phyloP scores from a whole-genome alignment of 768 basidiomycete species.

The Saitozyma podzolica region DNA sequence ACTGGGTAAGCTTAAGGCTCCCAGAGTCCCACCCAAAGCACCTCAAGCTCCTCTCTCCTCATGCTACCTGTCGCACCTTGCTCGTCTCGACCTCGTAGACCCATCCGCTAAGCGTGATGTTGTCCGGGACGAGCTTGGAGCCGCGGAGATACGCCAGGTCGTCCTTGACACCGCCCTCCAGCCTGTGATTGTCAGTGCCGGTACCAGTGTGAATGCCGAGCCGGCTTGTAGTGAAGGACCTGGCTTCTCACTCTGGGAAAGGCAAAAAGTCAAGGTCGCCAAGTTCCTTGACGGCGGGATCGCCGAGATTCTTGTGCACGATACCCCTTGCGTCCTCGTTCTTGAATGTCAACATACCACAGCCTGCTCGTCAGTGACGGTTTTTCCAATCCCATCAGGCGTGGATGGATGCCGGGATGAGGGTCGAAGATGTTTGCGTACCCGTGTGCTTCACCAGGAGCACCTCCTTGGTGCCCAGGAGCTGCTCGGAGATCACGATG shows the following conservation, averaged over 20 bases:
- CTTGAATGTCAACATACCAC: neutral
- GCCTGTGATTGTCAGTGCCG: neutral
- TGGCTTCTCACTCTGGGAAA: slow-evolving; percentile 36
- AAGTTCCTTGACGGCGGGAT: neutral
- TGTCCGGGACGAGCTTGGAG: slow-evolving; percentile 61
- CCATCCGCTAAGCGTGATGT: slow-evolving; percentile 62
- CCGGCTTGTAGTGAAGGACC: too few relatives aligned
- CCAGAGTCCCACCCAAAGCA: too few relatives aligned
- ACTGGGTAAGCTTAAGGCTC: too few relatives aligned
- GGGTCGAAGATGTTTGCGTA: neutral
- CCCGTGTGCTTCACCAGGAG: slow-evolving; percentile 70
- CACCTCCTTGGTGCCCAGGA: slow-evolving; percentile 69
- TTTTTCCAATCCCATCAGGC: slow-evolving; percentile 17
- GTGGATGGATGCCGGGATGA: too few relatives aligned
- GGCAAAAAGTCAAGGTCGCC: slow-evolving; percentile 16
- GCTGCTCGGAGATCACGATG: slow-evolving; percentile 70
- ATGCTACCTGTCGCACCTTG: slow-evolving; percentile 54
- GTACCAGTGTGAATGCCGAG: too few relatives aligned
- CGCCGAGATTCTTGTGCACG: too few relatives aligned
- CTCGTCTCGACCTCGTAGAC: slow-evolving; percentile 66
- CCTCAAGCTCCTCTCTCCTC: too few relatives aligned
- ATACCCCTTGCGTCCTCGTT: too few relatives aligned
- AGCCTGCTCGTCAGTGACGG: slow-evolving; percentile 56
- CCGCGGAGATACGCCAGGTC: slow-evolving; percentile 65
- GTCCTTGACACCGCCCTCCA: slow-evolving; percentile 13